Conservation (phyloP, 441 rosid species). For the Croton laevigatus region DNA sequence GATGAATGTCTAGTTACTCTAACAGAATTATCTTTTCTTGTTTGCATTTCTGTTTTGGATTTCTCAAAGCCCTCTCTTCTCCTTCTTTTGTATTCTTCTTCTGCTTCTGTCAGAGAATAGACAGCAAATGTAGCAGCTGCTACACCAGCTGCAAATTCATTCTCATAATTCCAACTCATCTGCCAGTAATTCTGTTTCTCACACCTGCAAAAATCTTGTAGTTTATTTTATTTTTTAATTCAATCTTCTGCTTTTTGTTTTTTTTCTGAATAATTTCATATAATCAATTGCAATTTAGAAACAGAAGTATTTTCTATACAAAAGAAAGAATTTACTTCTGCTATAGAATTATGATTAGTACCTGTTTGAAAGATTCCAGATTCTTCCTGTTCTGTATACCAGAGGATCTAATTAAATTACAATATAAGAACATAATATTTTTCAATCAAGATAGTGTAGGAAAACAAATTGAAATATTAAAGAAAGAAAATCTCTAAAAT, state of each 20-base stretch:
- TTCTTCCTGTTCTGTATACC: slow-evolving; percentile 17
- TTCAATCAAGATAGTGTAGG: not conserved
- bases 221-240: not conserved
- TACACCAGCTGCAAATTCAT: slow-evolving; percentile 53
- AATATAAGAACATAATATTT: not conserved
- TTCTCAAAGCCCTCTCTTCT: slow-evolving; percentile 35
- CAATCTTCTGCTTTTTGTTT: not conserved
- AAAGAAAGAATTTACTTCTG: not conserved
- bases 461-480: not conserved
- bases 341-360: not conserved
- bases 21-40: slow-evolving; percentile 22
- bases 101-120: slow-evolving; percentile 39
- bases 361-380: slow-evolving; percentile 17
- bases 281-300: not conserved
- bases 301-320: not conserved
- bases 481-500: not conserved
- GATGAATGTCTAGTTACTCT: slow-evolving; percentile 25
- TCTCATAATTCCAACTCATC: slow-evolving; percentile 31
- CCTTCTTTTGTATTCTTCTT: slow-evolving; percentile 28
- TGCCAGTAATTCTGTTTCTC: slow-evolving; percentile 23
- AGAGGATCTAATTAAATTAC: slow-evolving; percentile 29
- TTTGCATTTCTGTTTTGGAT: slow-evolving; percentile 26
- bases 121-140: slow-evolving; percentile 66
- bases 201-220: slow-evolving; percentile 26
- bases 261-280: not conserved